phyloP scores from a whole-genome alignment of 352 stramenopile species.

The Hyaloperonospora brassicae region DNA sequence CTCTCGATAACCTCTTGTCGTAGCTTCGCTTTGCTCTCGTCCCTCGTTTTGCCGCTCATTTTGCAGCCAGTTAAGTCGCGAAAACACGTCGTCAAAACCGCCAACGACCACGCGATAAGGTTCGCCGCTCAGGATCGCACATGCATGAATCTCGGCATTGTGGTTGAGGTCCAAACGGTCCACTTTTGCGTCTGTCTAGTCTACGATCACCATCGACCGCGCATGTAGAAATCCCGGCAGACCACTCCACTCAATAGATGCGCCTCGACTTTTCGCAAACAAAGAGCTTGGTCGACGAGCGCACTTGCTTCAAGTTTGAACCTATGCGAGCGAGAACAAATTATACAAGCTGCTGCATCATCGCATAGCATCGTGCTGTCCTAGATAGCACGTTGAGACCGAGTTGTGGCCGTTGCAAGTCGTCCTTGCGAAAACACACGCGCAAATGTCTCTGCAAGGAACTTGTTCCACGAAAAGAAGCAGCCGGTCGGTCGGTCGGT shows the following conservation, averaged over 20 bases:
- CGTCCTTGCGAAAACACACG: conserved; percentile 7
- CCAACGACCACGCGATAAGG: conserved; percentile 5
- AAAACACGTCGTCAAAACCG: conserved; percentile 12
- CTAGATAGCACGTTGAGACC: conserved; percentile 15
- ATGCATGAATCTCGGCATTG: conserved; percentile 1
- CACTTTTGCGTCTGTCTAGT: conserved; percentile 13
- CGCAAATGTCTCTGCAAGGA: conserved; percentile 3
- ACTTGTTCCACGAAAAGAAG: conserved; percentile 7
- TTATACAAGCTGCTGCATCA: conserved; percentile 11
- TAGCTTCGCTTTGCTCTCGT: too few relatives aligned
- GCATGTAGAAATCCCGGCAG: too few relatives aligned
- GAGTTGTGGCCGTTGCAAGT: conserved; percentile 4
- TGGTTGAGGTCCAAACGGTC: conserved; percentile 8
- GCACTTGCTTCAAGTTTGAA: too few relatives aligned
- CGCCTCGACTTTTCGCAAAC: too few relatives aligned
- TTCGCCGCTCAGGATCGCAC: conserved; percentile 8
- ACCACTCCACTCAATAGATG: too few relatives aligned
- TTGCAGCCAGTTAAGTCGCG: conserved; percentile 8
- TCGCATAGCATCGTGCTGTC: conserved; percentile 12
- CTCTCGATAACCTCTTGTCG: too few relatives aligned
- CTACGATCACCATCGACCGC: too few relatives aligned
- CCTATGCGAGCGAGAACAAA: too few relatives aligned
- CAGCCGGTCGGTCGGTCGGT: too few relatives aligned
- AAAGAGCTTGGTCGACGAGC: too few relatives aligned
- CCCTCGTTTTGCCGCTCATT: conserved; percentile 7